Evolutionary conservation across 1,139 yeast species (phyloP), one percentile per base, ranked within the genome.

Genomic region (Pichia sp.): DNA sequence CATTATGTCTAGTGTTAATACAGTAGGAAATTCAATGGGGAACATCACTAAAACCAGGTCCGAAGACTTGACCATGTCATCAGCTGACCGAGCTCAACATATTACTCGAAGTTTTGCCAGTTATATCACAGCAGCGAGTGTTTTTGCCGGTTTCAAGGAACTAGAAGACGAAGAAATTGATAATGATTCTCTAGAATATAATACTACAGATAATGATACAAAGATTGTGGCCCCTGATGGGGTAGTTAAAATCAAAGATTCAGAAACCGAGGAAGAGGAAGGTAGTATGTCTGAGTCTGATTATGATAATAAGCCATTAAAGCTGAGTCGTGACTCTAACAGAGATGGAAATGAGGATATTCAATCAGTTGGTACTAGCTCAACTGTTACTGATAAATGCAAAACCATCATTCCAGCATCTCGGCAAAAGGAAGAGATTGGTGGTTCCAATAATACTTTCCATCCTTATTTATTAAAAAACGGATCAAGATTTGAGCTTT

Each of bases 101-200:
- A 55, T 68, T 59, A 70, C 73, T 12, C 64, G 63, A 47, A 69
- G 73, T 34, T 66, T 75, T 49, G 74, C 72, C 1, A 70, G 72
- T 1, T 51, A 74, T 39, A 55, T 75, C 35, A 71, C 79, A 1
- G 66, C 77, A 0, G 75, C 79, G 0, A 69, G 74, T 46, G 66
- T 73, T 41, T 72, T 68, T 52, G 72, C 72, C 2, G 79, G 78
- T 4, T 62, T 71, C 38, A 60, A 56, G 33, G 61, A 54, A 14
- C 43, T 56, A 6, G 57, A 50, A 41, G 49, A 50, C 34, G 56
- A 55, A 11, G 32, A 30, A 11, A 18, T 17, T 19, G 32, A 30
- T 1, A 18, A 17, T 18, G 32, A n/a, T 11, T 5, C 21, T 14
- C 21, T 44, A 1, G 14, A 40, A 3, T 18, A 31, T 12, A 18